Evolutionary conservation across 352 stramenopile genomes (phyloP), one percentile per base, ranked within the genome.

Genomic region (Pythium aristosporum): DNA sequence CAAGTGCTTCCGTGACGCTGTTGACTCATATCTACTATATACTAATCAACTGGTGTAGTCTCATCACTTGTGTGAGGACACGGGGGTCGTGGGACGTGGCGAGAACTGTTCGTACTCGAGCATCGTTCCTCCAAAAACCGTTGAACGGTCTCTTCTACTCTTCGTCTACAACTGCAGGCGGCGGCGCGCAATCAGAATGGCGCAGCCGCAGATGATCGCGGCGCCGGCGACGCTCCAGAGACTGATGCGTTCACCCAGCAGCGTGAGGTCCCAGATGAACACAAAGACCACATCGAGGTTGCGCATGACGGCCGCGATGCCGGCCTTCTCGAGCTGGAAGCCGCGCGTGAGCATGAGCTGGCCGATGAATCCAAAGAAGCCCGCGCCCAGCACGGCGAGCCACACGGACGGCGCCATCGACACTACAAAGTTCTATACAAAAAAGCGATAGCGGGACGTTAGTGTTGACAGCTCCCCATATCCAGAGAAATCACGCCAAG

Each of bases 301-400:
- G 21, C 73, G 71, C 61, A 83, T 78, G 44, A 82, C 66, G 25
- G 79, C 76, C 12, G 83, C 69, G 30, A 79, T 71, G 34, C 76
- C 82, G 12, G 76, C 73, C 36, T 75, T 73, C 37, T 88, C 82
- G 49, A 83, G 75, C 69, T 91, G 79, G 67, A 89, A 88, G 28
- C 79, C 77, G 5, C 77, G 71, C 18, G 79, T 85, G 62, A 91
- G 74, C 62, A 76, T 83, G 13, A 87, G 57, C 69, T 87, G 76
- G 16, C 73, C 71, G 20, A 76, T 34, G 44, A 88, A 89, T 11
- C 73, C 68, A 18, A 87, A 60, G 9, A 73, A 55, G 5, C 82
- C 79, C 8, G 73, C 77, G 56, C 74, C 79, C 5, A 76, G 32
- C 47, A 82, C 75, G 21, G 68, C 63, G 11, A 63, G 52, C 80